phyloP scores from a whole-genome alignment of 2,329 filamentous ascomycete genomes.

The Westerdykella ornata region DNA sequence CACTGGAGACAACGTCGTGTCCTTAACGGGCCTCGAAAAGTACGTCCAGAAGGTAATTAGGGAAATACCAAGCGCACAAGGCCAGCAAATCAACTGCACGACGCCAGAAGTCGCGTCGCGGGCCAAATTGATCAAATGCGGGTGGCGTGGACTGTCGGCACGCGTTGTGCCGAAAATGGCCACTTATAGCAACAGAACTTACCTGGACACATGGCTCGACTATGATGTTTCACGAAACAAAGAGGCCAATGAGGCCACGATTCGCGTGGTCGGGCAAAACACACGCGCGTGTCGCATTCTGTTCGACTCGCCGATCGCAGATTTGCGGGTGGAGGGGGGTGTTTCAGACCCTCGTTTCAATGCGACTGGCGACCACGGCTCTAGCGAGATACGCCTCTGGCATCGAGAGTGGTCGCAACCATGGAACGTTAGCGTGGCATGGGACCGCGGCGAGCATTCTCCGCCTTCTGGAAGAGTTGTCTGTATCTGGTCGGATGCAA shows the following conservation, averaged over 20 bases:
- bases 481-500: constrained; percentile 86
- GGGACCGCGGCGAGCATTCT: constrained; percentile 42
- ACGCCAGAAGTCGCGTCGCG: constrained; percentile 38
- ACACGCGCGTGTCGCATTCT: constrained; percentile 71
- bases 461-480: constrained; percentile 54
- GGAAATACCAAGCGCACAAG: constrained; percentile 63
- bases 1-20: constrained; percentile 61
- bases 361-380: constrained; percentile 55
- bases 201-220: constrained; percentile 51
- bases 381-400: constrained; percentile 69
- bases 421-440: constrained; percentile 70
- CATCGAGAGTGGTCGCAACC: constrained; percentile 68
- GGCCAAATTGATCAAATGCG: constrained; percentile 57
- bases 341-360: constrained; percentile 60
- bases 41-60: constrained; percentile 52
- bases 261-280: constrained; percentile 64
- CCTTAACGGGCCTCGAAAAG: constrained; percentile 36
- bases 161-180: constrained; percentile 49
- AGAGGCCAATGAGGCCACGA: constrained; percentile 49
- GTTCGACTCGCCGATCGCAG: constrained; percentile 61
- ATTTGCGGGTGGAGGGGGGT: constrained; percentile 58
- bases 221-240: constrained; percentile 52
- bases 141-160: constrained; percentile 63
- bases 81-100: constrained; percentile 45
- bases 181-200: constrained; percentile 21